A percentile compares a stretch with the other conserved stretches of the same genome.
Evolutionary conservation across 768 basidiomycete genomes (phyloP).

Genomic region (Lactarius vividus): DNA sequence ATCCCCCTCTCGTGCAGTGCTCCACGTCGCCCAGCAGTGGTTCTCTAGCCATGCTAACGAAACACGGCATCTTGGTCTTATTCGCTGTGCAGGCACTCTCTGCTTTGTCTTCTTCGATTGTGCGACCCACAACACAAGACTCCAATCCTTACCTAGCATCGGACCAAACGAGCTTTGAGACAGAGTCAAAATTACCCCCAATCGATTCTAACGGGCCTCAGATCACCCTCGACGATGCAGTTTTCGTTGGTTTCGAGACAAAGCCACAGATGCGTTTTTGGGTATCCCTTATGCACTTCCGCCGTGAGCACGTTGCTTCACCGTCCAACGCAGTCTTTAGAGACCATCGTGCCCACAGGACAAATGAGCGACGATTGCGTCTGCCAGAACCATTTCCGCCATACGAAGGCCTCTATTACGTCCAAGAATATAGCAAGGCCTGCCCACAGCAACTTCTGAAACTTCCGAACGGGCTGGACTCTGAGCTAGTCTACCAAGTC

Average conservation of each 20-base stretch:
- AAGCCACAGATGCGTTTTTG: neutral
- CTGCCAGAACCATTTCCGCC: constrained; percentile 30
- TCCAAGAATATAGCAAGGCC: constrained; percentile 26
- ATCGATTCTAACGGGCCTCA: neutral
- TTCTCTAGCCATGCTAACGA: neutral
- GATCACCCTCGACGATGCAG: neutral
- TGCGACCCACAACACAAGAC: neutral
- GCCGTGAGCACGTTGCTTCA: neutral
- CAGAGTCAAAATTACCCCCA: neutral
- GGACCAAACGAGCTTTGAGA: neutral
- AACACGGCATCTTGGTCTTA: neutral
- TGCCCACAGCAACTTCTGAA: constrained; percentile 31
- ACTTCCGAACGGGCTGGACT: constrained; percentile 15
- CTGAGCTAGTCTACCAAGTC: neutral
- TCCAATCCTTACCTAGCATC: neutral
- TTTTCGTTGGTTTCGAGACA: neutral
- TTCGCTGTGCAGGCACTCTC: neutral
- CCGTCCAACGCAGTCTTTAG: neutral
- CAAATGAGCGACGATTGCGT: constrained; percentile 38
- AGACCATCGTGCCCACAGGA: constrained; percentile 26
- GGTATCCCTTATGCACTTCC: neutral
- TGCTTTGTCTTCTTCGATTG: neutral
- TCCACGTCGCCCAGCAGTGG: neutral
- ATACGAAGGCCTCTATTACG: constrained; percentile 28
- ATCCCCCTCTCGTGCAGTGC: neutral